Evolutionary conservation across 2,329 filamentous ascomycete genomes (phyloP).

Genomic region (Sclerotinia nivalis): DNA sequence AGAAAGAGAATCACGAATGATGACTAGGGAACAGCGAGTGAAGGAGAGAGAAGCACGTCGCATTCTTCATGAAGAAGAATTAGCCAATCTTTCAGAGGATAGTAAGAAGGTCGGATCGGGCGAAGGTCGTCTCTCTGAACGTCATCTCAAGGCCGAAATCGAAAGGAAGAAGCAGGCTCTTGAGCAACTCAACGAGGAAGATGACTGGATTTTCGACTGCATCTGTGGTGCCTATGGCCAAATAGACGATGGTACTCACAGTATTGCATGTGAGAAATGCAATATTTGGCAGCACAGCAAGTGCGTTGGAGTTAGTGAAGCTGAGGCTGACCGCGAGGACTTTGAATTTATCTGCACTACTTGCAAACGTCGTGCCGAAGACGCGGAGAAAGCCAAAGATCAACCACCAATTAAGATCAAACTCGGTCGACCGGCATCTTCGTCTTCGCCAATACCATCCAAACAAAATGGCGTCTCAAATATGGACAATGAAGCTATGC

Average conservation of each 20-base stretch:
- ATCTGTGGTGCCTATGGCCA: slow-evolving; percentile 87
- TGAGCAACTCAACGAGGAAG: slow-evolving; percentile 65
- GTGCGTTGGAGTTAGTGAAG: slow-evolving; percentile 77
- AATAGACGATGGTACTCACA: slow-evolving; percentile 92
- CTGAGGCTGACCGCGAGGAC: slow-evolving; percentile 78
- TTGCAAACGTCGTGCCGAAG: slow-evolving; percentile 70
- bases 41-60: slow-evolving; percentile 84
- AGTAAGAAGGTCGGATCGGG: slow-evolving; percentile 60
- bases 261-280: slow-evolving; percentile 89
- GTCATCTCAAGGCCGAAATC: slow-evolving; percentile 79
- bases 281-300: slow-evolving; percentile 97
- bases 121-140: slow-evolving; percentile 69
- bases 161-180: slow-evolving; percentile 77
- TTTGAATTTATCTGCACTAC: slow-evolving; percentile 84
- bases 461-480: slow-evolving; percentile 31
- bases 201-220: slow-evolving; percentile 95
- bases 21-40: slow-evolving; percentile 81
- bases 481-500: slow-evolving; percentile 9
- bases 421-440: slow-evolving; percentile 50
- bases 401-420: slow-evolving; percentile 59
- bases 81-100: slow-evolving; percentile 76
- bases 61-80: slow-evolving; percentile 79
- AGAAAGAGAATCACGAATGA: slow-evolving; percentile 76
- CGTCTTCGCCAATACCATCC: slow-evolving; percentile 45
- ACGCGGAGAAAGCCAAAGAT: slow-evolving; percentile 60